Percentiles rank a stretch among this genome's conserved stretches.
Conservation (phyloP, 2,329 filamentous ascomycete genomes). For the Aspergillus hortae region DNA sequence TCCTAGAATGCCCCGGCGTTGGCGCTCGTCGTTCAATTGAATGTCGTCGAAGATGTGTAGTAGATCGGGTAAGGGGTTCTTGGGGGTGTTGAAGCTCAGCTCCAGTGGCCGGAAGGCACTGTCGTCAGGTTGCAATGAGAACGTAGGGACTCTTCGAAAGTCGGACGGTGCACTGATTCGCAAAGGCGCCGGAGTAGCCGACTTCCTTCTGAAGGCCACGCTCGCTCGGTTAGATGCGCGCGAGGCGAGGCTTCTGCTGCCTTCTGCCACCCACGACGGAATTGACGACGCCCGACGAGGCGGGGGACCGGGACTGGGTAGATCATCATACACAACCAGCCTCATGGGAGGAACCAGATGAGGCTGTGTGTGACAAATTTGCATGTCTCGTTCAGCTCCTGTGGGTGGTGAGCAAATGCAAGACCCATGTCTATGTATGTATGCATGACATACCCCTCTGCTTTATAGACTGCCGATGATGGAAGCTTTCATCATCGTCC, state of each 20-base stretch:
- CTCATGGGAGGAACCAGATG: slow-evolving; percentile 46
- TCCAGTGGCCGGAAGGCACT: slow-evolving; percentile 41
- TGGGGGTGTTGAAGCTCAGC: slow-evolving; percentile 45
- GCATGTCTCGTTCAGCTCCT: slow-evolving; percentile 43
- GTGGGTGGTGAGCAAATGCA: not conserved
- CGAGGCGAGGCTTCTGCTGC: slow-evolving; percentile 32
- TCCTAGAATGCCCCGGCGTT: not conserved
- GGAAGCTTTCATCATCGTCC: slow-evolving; percentile 23
- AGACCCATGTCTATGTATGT: not conserved
- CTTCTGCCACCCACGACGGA: slow-evolving; percentile 39
- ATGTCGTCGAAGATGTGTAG: slow-evolving; percentile 40
- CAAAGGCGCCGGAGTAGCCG: slow-evolving; percentile 22
- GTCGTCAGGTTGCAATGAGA: slow-evolving; percentile 13
- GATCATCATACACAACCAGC: slow-evolving; percentile 39
- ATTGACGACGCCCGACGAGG: slow-evolving; percentile 30
- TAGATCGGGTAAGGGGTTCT: slow-evolving; percentile 43
- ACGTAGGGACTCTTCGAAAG: slow-evolving; percentile 37
- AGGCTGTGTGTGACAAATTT: slow-evolving; percentile 45
- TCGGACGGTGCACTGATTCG: slow-evolving; percentile 42
- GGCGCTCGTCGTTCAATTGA: slow-evolving; percentile 26
- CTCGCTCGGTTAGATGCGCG: slow-evolving; percentile 41
- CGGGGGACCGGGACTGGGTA: slow-evolving; percentile 31
- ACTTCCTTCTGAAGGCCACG: slow-evolving; percentile 34
- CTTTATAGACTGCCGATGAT: slow-evolving; percentile 20
- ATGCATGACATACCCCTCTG: slow-evolving; percentile 15